Evolutionary conservation across 441 rosid species (phyloP).

Genomic region (Eutrema salsugineum): DNA sequence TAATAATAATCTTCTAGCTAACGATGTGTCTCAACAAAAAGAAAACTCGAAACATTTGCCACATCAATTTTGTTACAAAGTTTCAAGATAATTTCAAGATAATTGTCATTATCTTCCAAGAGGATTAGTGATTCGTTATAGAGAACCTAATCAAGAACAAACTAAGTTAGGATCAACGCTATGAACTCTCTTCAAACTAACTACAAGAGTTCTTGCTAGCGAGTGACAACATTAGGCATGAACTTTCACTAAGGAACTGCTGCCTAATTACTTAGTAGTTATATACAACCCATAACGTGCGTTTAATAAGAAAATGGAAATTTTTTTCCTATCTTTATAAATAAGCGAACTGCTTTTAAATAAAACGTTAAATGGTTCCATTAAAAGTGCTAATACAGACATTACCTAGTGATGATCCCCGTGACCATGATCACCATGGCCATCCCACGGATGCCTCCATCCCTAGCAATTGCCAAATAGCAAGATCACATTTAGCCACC

Average conservation of each 20-base stretch:
- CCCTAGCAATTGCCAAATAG: slow-evolving; percentile 46
- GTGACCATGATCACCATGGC: slow-evolving; percentile 71
- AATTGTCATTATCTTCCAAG: background rate
- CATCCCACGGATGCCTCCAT: slow-evolving; percentile 99
- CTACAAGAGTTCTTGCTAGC: background rate
- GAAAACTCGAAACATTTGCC: background rate
- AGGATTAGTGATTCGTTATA: background rate
- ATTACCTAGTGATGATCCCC: slow-evolving; percentile 60
- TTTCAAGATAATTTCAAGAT: too few relatives aligned
- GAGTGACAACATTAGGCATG: background rate
- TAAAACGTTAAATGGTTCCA: background rate
- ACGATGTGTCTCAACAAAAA: background rate
- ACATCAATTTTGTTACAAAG: too few relatives aligned
- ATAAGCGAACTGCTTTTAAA: too few relatives aligned
- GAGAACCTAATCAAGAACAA: background rate
- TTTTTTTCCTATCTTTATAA: background rate
- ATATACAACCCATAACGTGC: background rate
- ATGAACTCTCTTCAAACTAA: background rate
- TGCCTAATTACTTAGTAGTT: background rate
- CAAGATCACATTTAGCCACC: slow-evolving; percentile 17
- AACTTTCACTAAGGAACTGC: background rate
- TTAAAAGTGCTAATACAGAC: background rate
- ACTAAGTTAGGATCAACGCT: background rate
- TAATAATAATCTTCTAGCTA: background rate
- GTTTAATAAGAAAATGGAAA: background rate